Base-by-base conservation (phyloP, 192 early-diverging fungal species). In the Backusella parvicylindrica region DNA sequence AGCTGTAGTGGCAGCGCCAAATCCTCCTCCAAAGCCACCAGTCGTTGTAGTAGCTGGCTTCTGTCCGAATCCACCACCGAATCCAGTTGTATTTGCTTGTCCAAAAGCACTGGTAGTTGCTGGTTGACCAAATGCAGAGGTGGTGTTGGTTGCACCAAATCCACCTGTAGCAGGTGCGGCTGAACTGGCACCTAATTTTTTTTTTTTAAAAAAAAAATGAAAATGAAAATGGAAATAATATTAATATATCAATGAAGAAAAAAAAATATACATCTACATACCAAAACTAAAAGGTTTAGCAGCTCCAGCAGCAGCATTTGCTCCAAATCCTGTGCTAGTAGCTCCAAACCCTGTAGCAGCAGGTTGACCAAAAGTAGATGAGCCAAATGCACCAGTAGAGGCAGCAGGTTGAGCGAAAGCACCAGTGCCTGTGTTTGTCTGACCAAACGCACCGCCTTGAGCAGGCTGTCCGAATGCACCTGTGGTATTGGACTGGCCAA, bases 201-300 rank as follows among this genome's bases (percentile, higher is more conserved):
- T 81, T 30, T 87, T 88, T 0, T 84, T 84, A 11, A 85, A 53
- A 8, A 76, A n/a, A n/a, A n/a, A n/a, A n/a, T n/a, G n/a, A n/a
- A n/a, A n/a, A n/a, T n/a, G n/a, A n/a, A n/a, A n/a, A n/a, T n/a
- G n/a, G n/a, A n/a, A n/a, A n/a, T n/a, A n/a, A n/a, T n/a, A n/a
- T n/a, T n/a, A 18, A 35, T 15, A 9, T 35, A 33, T 31, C 13
- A 66, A 36, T 36, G 2, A 32, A 66, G 18, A 12, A 66, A 66
- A 16, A 16, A 36, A 66, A 18, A 85, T 60, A 72, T 83, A 93
- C n/a, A 33, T 63, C 16, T 15, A 36, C 3, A 47, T 70, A 78
- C 80, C 80, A 75, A 81, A 81, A 4, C 49, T 28, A 18, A 75
- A 75, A 37, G 80, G 73, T 71, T 81, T 81, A 11, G 80, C 71